phyloP scores from a whole-genome alignment of 2,329 filamentous ascomycete genomes.

The Kalmusia sp. region DNA sequence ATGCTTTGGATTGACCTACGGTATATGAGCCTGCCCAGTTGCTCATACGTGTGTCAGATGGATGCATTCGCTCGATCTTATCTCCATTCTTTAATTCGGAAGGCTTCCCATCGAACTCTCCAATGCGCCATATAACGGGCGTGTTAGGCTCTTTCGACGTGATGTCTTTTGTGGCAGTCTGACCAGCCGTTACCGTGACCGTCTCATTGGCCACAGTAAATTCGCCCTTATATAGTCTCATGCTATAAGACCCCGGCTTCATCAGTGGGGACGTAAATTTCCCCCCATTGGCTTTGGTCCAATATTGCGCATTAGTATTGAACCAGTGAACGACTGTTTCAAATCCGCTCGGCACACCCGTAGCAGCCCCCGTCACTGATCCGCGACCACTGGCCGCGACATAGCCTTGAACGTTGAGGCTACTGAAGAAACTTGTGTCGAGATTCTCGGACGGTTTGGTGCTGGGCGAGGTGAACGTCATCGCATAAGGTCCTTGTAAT shows the following conservation, averaged over 20 bases:
- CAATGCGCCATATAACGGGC: slow-evolving; percentile 27
- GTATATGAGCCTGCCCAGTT: slow-evolving; percentile 24
- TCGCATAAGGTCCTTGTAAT: slow-evolving; percentile 28
- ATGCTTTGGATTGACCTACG: slow-evolving; percentile 21
- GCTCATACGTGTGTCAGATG: slow-evolving; percentile 26
- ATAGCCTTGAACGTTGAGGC: slow-evolving; percentile 26
- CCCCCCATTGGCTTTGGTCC: slow-evolving; percentile 46
- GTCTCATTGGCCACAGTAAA: slow-evolving; percentile 25
- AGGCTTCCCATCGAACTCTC: slow-evolving; percentile 30
- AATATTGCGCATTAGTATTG: slow-evolving; percentile 68
- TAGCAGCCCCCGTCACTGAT: slow-evolving; percentile 22
- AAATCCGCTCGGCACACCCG: slow-evolving; percentile 23
- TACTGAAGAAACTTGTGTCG: slow-evolving; percentile 28
- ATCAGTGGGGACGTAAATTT: slow-evolving; percentile 26
- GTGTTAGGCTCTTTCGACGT: slow-evolving; percentile 23
- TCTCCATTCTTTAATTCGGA: slow-evolving; percentile 33
- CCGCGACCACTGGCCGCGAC: slow-evolving; percentile 25
- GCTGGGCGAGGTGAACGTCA: slow-evolving; percentile 24
- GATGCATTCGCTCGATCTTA: slow-evolving; percentile 33
- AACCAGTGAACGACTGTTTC: slow-evolving; percentile 62
- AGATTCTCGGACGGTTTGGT: slow-evolving; percentile 23
- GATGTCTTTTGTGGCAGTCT: slow-evolving; percentile 25
- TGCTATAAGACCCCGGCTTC: slow-evolving; percentile 28
- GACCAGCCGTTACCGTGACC: slow-evolving; percentile 25
- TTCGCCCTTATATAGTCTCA: slow-evolving; percentile 30